These are phyloP conservation scores for Puccinia horiana DNA, from an alignment of 1,284 basidiomycete genomes.

Conservation along the genomic window DNA sequence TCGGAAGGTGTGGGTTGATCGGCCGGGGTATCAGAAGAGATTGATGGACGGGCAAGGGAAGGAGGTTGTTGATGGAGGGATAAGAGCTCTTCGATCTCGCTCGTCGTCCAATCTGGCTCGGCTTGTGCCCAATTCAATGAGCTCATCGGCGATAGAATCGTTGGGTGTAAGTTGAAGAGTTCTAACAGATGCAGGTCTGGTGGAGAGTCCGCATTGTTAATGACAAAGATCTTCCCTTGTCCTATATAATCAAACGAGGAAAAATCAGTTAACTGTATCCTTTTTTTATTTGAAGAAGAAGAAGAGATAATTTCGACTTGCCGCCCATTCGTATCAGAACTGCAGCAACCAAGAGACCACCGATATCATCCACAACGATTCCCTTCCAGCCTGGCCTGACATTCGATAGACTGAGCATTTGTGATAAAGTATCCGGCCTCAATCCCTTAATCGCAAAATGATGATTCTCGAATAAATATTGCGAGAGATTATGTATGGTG, in stretches of 20 bases:
- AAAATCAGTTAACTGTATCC: not conserved
- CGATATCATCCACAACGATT: constrained; percentile 87
- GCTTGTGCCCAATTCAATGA: constrained; percentile 90
- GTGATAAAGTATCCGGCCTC: constrained; percentile 82
- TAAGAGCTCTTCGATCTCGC: constrained; percentile 59
- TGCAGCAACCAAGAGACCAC: constrained; percentile 81
- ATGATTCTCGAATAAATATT: constrained; percentile 77
- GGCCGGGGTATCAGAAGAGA: not conserved
- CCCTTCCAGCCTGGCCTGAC: constrained; percentile 82
- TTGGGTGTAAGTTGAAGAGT: constrained; percentile 79
- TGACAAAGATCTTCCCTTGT: constrained; percentile 75
- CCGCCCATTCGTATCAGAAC: constrained; percentile 79
- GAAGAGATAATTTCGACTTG: constrained; percentile 57
- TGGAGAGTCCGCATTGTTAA: constrained; percentile 88
- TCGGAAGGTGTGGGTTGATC: not conserved
- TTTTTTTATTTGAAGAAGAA: not conserved
- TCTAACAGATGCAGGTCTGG: constrained; percentile 83
- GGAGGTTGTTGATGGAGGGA: not conserved
- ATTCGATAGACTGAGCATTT: constrained; percentile 80
- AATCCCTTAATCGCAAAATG: constrained; percentile 69
- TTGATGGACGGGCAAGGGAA: not conserved
- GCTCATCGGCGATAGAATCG: constrained; percentile 65
- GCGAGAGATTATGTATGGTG: constrained; percentile 80
- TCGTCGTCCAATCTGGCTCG: constrained; percentile 72
- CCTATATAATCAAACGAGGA: constrained; percentile 57